Conservation (phyloP, 805 yeast species). For the Hanseniaspora guilliermondii region DNA sequence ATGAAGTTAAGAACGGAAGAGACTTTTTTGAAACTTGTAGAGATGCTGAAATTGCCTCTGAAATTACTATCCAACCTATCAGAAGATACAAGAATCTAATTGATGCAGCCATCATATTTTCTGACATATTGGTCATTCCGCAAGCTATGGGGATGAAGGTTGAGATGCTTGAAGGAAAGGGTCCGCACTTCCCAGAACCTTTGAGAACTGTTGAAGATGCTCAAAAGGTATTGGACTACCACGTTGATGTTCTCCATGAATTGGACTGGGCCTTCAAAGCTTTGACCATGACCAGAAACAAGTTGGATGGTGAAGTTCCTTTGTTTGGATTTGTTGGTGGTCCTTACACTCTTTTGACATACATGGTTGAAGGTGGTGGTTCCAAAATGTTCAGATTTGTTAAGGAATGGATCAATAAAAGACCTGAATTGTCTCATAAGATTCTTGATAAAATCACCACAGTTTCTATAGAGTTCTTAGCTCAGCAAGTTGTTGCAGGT, state of each 20-base stretch:
- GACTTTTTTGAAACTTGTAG: conserved; percentile 94
- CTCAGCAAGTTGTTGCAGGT: conserved; percentile 91
- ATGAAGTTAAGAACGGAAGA: conserved; percentile 66
- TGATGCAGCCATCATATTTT: conserved; percentile 94
- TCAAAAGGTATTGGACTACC: conserved; percentile 38
- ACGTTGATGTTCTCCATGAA: conserved; percentile 62
- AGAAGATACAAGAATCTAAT: conserved; percentile 77
- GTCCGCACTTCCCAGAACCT: conserved; percentile 87
- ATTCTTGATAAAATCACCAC: conserved; percentile 70
- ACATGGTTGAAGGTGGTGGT: conserved; percentile 97
- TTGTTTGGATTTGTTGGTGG: conserved; percentile 92
- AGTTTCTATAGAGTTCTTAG: conserved; percentile 82
- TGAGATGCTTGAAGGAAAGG: conserved; percentile 85
- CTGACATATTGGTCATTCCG: conserved; percentile 90
- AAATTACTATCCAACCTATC: conserved; percentile 89
- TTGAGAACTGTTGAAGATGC: conserved; percentile 63
- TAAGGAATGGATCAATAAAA: conserved; percentile 80
- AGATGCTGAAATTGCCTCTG: conserved; percentile 86
- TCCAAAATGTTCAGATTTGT: conserved; percentile 82
- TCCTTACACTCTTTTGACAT: conserved; percentile 93
- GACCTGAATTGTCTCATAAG: conserved; percentile 57
- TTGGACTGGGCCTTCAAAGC: conserved; percentile 92
- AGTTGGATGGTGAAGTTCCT: conserved; percentile 83
- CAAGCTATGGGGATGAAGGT: conserved; percentile 97
- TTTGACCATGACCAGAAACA: conserved; percentile 78